Evolutionary conservation across 1,284 basidiomycete genomes (phyloP).

Genomic region (Boletus semigastroideus): DNA sequence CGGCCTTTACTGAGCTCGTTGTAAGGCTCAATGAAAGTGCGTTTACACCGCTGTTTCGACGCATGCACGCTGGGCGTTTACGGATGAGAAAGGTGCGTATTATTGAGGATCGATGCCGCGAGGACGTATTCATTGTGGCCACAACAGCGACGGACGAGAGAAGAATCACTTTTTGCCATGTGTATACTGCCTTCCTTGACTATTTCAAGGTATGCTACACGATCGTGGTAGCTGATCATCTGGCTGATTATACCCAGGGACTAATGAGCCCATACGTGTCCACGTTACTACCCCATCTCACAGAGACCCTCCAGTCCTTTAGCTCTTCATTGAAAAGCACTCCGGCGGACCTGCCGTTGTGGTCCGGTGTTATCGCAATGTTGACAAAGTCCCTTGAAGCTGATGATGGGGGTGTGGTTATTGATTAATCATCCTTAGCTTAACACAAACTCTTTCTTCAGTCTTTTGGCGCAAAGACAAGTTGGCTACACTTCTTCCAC

Average conservation of each 20-base stretch:
- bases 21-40: constrained; percentile 92
- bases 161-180: constrained; percentile 69
- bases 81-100: constrained; percentile 50
- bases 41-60: constrained; percentile 92
- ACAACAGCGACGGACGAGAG: constrained; percentile 41
- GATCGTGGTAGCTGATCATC: background rate
- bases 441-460: constrained; percentile 27
- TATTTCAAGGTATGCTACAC: constrained; percentile 73
- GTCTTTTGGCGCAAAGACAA: constrained; percentile 90
- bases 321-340: constrained; percentile 7
- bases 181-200: constrained; percentile 72
- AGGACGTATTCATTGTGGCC: background rate
- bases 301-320: constrained; percentile 63
- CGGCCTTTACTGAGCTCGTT: constrained; percentile 85
- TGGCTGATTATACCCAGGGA: constrained; percentile 43
- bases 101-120: background rate
- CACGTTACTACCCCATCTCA: constrained; percentile 68
- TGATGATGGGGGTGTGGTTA: constrained; percentile 76
- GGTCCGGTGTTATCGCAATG: constrained; percentile 64
- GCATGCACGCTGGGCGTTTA: constrained; percentile 93
- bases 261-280: constrained; percentile 92
- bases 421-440: background rate
- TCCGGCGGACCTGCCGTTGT: constrained; percentile 46
- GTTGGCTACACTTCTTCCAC: constrained; percentile 44
- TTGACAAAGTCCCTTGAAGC: constrained; percentile 71